Conservation (phyloP, 176 grass and related monocot genomes). For the Thinopyrum elongatum region DNA sequence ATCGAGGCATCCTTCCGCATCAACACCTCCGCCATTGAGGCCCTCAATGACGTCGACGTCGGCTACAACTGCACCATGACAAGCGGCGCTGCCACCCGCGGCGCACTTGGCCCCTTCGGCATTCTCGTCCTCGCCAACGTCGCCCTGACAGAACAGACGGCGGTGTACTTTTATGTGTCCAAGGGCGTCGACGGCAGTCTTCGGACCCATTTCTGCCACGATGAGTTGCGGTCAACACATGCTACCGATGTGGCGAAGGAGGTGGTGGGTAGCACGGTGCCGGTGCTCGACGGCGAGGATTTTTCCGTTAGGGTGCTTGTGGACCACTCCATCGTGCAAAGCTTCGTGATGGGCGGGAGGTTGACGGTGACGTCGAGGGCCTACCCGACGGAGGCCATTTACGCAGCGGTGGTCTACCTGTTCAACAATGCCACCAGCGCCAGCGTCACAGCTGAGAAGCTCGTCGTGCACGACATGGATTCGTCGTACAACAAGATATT, state of each 20-base stretch:
- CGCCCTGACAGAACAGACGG: constrained; percentile 34
- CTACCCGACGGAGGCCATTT: constrained; percentile 59
- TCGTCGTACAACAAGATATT: constrained; percentile 37
- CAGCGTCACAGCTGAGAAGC: constrained; percentile 17
- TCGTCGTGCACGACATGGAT: constrained; percentile 48
- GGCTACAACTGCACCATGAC: constrained; percentile 46
- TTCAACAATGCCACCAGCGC: constrained; percentile 58
- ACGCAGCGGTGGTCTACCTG: constrained; percentile 37
- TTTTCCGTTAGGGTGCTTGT: constrained; percentile 56
- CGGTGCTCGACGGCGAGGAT: constrained; percentile 45
- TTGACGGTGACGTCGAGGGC: constrained; percentile 50
- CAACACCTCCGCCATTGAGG: not conserved
- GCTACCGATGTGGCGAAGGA: constrained; percentile 51
- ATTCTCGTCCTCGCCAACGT: constrained; percentile 39
- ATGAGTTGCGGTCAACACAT: constrained; percentile 51
- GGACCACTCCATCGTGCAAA: constrained; percentile 64
- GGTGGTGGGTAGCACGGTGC: constrained; percentile 49
- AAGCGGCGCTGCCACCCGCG: constrained; percentile 32
- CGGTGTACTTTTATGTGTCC: constrained; percentile 55
- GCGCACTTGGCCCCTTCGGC: constrained; percentile 49
- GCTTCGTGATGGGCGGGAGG: constrained; percentile 54
- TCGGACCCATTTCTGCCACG: constrained; percentile 51
- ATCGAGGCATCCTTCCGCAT: constrained; percentile 51
- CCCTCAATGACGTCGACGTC: not conserved
- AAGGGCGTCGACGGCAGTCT: constrained; percentile 34